Evolutionary conservation across 1,139 yeast species (phyloP), one percentile per base, ranked within the genome.

Genomic region (Debaryomycetaceae sp.): DNA sequence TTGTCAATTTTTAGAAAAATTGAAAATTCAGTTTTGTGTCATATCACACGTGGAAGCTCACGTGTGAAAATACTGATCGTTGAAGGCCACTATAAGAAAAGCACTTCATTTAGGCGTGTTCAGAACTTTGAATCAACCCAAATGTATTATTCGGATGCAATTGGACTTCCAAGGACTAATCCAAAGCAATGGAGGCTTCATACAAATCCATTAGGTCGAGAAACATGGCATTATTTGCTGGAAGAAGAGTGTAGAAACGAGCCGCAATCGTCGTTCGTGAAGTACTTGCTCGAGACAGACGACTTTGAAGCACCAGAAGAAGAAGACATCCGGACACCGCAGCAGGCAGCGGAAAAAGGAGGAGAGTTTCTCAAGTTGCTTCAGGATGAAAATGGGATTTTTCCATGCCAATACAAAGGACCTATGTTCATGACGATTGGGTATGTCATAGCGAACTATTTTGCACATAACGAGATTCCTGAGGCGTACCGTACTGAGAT

Each of bases 341-440:
- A 63, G 28, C 81, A 84, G 32, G 80, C 95, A 1, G 85, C 91
- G 1, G 60, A 71, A 34, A 83, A 86, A 50, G 95, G 94, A 14
- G 94, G 92, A 3, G 72, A 76, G 5, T 91, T 87, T 55, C 75
- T 87, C 42, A 58, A 73, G 17, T 58, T 73, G 11, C 58, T 92
- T 16, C 98, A 92, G 59, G 77, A 78, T 17, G 61, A 65, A 1
- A 78, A 82, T 28, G 99, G 98, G 0, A 80, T 80, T 11, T 86
- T 92, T 64, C 97, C 98, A 0, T 81, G 87, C 52, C 95, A 87
- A 57, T 94, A 92, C 57, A 89, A 89, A 47, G 99, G 99, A 1
- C 98, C 98, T 3, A 89, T 91, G 96, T 94, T 94, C 63, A 81
- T 94, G 87, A 80, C 92, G 1, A 84, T 91, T 45, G 98, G 98